These are phyloP conservation scores for Acer saccharum DNA, from an alignment of 345 rosid species.

Conservation along the genomic window DNA sequence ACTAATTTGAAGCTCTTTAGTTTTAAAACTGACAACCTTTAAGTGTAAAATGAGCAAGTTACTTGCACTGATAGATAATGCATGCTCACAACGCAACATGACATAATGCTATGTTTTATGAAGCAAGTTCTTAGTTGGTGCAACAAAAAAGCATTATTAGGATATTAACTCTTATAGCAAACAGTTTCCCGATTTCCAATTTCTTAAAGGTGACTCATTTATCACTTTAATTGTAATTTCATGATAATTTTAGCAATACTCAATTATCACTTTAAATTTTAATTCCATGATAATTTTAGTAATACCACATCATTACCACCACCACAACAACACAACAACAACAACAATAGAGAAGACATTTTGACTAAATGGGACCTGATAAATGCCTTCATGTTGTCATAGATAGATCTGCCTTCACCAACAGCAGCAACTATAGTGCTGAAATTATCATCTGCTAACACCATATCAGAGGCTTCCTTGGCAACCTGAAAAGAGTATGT, in stretches of 20 bases:
- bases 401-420: slow-evolving; percentile 97
- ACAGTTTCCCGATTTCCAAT: background rate
- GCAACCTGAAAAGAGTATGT: slow-evolving; percentile 63
- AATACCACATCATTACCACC: background rate
- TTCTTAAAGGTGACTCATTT: background rate
- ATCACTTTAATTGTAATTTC: no score
- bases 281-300: no score
- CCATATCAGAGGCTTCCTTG: slow-evolving; percentile 99
- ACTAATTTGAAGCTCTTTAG: background rate
- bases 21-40: no score
- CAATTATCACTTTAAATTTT: no score
- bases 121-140: background rate
- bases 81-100: background rate
- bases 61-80: background rate
- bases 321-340: background rate
- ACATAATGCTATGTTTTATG: background rate
- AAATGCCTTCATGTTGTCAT: slow-evolving; percentile 96
- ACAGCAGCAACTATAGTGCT: slow-evolving; percentile 95
- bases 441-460: slow-evolving; percentile 96
- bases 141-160: background rate
- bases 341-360: background rate
- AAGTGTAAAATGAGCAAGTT: background rate
- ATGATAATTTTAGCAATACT: no score
- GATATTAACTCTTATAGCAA: background rate
- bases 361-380: slow-evolving; percentile 52